Base-by-base conservation (phyloP, 768 basidiomycete genomes). In the Psilocybe tampanensis region DNA sequence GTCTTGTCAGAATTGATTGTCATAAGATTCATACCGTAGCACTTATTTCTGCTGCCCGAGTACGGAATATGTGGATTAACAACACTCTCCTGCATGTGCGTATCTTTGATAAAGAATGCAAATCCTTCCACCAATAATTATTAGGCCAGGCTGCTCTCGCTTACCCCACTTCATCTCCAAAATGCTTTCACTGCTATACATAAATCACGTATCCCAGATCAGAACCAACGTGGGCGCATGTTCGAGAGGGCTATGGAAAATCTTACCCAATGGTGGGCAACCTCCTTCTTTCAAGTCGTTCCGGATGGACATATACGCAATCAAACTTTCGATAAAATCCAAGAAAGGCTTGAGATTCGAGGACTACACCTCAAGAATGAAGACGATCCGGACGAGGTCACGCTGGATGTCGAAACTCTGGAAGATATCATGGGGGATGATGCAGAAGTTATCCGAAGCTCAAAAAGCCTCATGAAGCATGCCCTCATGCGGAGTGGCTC, bases 391-490 rank as follows among this genome's bases (percentile, higher is more conserved):
- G 65, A 67, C 48, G 72, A 72, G 19, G 19, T 18, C 8, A 17
- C 62, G 3, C 63, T 77, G 24, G 75, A 80, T 49, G 62, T 75
- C 24, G 77, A 84, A 59, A 70, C 73, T 24, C 71, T 85, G 12
- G 72, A 83, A 56, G 76, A 80, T 34, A 64, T 74, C 29, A 54
- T 76, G 5, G 85, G 80, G 15, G 81, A 83, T 23, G 85, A 85
- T 9, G 79, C 80, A 34, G 95, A 96, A 70, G 66, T 77, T 2
- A 83, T 97, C 24, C 80, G 88, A 44, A 88, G 86, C 49, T 76
- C 80, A 13, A 95, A 95, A 68, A 94, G 92, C 61, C 78, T 98
- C 36, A 95, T 95, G 92, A 98, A 97, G 68, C 94, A 95, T 68
- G 89, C 87, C 0, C 74, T 98, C 18, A 86, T 89, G 80, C 82